Evolutionary conservation across 805 yeast genomes (phyloP).

Genomic region (Yamadazyma sp.): DNA sequence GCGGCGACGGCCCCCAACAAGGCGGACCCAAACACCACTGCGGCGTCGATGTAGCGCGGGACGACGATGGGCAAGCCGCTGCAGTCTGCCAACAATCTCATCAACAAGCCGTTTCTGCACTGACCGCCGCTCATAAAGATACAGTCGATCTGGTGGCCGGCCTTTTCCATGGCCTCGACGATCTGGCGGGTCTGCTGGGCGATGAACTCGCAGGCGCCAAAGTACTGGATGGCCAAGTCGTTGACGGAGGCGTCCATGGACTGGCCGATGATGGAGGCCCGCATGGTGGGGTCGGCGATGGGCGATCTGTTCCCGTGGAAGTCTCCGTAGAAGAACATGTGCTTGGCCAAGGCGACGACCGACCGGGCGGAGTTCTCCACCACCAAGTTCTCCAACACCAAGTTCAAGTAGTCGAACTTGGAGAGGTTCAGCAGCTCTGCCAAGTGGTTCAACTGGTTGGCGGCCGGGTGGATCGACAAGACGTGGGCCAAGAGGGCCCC

Average conservation of each 20-base stretch:
- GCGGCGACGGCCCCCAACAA: slow-evolving; percentile 94
- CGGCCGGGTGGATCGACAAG: slow-evolving; percentile 85
- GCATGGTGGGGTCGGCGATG: slow-evolving; percentile 93
- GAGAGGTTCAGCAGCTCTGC: slow-evolving; percentile 71
- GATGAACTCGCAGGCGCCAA: slow-evolving; percentile 95
- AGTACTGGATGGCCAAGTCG: slow-evolving; percentile 79
- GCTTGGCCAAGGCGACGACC: slow-evolving; percentile 77
- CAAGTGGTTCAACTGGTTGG: slow-evolving; percentile 61
- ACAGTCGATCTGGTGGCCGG: slow-evolving; percentile 75
- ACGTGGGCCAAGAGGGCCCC: slow-evolving; percentile 93
- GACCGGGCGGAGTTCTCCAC: slow-evolving; percentile 59
- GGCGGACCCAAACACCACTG: slow-evolving; percentile 96
- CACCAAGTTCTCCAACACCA: slow-evolving; percentile 66
- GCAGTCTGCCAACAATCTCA: slow-evolving; percentile 88
- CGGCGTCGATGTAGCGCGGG: slow-evolving; percentile 94
- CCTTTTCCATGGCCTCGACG: slow-evolving; percentile 74
- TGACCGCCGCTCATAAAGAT: slow-evolving; percentile 96
- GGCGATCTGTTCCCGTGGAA: slow-evolving; percentile 96
- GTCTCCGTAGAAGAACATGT: slow-evolving; percentile 92
- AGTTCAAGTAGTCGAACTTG: slow-evolving; percentile 80
- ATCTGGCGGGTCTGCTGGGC: slow-evolving; percentile 98
- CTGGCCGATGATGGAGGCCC: slow-evolving; percentile 88
- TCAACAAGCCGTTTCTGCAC: slow-evolving; percentile 85
- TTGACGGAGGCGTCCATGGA: slow-evolving; percentile 87
- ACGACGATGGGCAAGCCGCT: slow-evolving; percentile 89